Base-by-base conservation (phyloP, 805 yeast species). In the Cyberlindnera bimundalis region DNA sequence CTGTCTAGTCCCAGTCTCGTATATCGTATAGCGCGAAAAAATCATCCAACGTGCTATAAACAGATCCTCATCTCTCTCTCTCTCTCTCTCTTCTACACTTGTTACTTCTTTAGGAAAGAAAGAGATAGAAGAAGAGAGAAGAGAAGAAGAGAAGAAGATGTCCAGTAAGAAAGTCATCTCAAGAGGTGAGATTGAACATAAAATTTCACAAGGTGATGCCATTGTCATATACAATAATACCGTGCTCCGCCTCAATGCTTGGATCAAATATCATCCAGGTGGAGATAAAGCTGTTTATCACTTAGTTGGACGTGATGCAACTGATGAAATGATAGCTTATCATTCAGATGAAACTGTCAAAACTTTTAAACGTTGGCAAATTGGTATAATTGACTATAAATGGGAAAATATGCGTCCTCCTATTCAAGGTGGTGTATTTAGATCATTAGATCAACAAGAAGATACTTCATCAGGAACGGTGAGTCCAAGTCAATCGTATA, bases 341-440 rank as follows among this genome's bases (percentile, higher is more conserved):
- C 96, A 88, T 58, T 60, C 75, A 32, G 76, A 70, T 11, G 83
- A 76, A 36, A 75, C 93, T 0, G 64, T 73, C 8, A 35, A 45
- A 3, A 60, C 62, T 0, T 82, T 85, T 59, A 53, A 58, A n/a
- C 70, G 62, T 29, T 89, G 75, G 74, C 73, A 66, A 41, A 71
- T 88, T 12, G 96, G 96, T 1, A 58, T 53, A 11, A 77, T 87
- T 6, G 78, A 79, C 40, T 60, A 68, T 43, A 66, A 66, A 9
- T 88, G 96, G 96, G 68, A 67, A 39, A 84, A 85, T 61, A 62
- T 88, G 59, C 58, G 84, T 25, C 96, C 96, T 4, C 96, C 96
- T 2, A 85, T 88, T 47, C 96, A 87, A 62, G 95, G 96, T 12
- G 96, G 87, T 1, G 45, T 42, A 18, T 79, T 65, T 55, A 55